Evolutionary conservation across 83 land plant species (phyloP).

Genomic region (Diphasiastrum complanatum): DNA sequence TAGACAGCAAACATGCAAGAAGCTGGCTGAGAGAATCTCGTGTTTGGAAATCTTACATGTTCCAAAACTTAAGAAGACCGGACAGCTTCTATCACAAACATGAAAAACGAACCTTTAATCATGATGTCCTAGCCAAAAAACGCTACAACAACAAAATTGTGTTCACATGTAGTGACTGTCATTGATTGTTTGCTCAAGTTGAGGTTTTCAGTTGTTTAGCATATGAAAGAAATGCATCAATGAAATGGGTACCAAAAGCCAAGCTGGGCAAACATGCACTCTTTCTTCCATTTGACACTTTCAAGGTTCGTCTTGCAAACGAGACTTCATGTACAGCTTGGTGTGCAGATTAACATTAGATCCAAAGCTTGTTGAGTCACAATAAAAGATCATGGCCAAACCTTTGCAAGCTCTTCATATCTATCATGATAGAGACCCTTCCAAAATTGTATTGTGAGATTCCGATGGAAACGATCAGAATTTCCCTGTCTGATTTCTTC

Average conservation of each 20-base stretch:
- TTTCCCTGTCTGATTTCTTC: not conserved
- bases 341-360: too few relatives aligned
- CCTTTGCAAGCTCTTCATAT: constrained; percentile 14
- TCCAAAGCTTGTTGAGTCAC: constrained; percentile 7
- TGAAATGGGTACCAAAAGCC: not conserved
- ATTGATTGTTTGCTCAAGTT: too few relatives aligned
- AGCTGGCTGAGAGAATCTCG: not conserved
- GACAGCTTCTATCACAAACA: not conserved
- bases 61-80: not conserved
- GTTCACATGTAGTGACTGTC: too few relatives aligned
- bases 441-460: constrained; percentile 16
- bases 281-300: not conserved
- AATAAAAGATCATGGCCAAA: not conserved
- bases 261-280: not conserved
- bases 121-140: not conserved
- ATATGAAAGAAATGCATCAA: too few relatives aligned
- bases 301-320: too few relatives aligned
- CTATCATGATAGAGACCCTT: constrained; percentile 34
- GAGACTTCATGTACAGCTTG: too few relatives aligned
- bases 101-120: not conserved
- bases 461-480: not conserved
- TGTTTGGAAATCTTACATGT: not conserved
- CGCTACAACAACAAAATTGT: too few relatives aligned
- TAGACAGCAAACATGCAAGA: not conserved
- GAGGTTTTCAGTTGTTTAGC: too few relatives aligned